phyloP scores from a whole-genome alignment of 1,284 basidiomycete genomes.

The Sanghuangporus weigelae region DNA sequence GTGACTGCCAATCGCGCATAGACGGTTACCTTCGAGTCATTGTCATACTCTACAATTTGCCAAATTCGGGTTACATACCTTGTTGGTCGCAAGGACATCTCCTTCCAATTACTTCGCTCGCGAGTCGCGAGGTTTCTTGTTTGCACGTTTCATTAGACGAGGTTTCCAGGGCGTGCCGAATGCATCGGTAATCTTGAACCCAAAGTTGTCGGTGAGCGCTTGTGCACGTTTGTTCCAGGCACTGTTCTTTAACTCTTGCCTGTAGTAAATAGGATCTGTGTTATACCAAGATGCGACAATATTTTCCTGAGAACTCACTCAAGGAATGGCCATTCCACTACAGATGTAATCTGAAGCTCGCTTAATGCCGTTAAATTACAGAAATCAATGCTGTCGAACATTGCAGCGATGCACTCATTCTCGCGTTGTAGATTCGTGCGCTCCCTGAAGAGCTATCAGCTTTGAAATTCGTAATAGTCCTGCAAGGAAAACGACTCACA shows the following conservation, averaged over 20 bases:
- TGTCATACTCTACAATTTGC: no score
- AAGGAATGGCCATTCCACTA: not conserved
- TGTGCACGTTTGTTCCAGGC: not conserved
- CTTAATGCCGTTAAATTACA: not conserved
- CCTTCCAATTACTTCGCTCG: no score
- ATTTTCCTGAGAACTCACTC: not conserved
- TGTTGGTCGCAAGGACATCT: no score
- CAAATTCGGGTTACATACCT: no score
- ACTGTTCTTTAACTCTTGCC: not conserved
- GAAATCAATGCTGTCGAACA: no score
- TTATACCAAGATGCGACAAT: not conserved
- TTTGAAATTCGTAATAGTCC: no score
- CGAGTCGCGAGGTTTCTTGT: not conserved
- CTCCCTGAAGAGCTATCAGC: no score
- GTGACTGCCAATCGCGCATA: no score
- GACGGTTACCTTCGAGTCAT: no score
- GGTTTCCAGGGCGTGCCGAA: not conserved
- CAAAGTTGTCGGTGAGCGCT: not conserved
- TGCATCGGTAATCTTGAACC: not conserved
- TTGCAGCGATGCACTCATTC: no score
- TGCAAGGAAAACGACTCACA: no score
- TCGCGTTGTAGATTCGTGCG: no score
- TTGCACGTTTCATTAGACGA: not conserved
- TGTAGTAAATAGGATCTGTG: not conserved
- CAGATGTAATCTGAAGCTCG: not conserved